Conservation (phyloP, 139 green algal species). For the Microglena sp. region DNA sequence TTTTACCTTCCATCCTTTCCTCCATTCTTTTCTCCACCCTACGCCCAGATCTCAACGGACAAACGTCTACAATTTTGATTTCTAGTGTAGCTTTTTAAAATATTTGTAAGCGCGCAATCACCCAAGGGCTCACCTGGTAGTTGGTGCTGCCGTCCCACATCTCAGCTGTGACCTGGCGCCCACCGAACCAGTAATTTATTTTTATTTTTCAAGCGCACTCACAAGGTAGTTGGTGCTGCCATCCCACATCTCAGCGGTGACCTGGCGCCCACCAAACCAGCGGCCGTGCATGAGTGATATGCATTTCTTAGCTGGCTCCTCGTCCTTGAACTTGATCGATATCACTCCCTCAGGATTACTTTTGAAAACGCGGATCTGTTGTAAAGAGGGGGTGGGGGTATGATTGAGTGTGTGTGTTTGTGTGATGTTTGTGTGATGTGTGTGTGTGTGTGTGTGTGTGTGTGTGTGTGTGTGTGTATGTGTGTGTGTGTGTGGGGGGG, state of each 20-base stretch:
- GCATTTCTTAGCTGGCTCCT: conserved; percentile 62
- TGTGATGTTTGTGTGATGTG: no score
- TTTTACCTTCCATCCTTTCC: background rate
- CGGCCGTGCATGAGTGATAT: conserved; percentile 74
- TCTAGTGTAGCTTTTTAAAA: background rate
- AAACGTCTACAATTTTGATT: background rate
- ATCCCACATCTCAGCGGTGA: conserved; percentile 5
- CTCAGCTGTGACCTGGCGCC: conserved; percentile 53
- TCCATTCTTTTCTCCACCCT: background rate
- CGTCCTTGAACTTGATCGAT: conserved; percentile 63
- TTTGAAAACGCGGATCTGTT: conserved; percentile 59
- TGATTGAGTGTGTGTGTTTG: no score
- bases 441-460: no score
- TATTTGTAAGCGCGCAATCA: background rate
- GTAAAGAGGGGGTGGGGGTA: no score
- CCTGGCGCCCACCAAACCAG: no score
- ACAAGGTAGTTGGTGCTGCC: background rate
- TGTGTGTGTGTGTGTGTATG: no score
- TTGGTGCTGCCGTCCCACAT: conserved; percentile 82
- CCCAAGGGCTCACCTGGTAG: conserved; percentile 20
- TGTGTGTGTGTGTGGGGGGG: no score
- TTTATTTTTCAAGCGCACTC: background rate
- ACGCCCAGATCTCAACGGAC: background rate
- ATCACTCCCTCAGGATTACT: conserved; percentile 76
- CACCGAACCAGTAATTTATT: conserved; percentile 63